Conservation (phyloP, 768 basidiomycete species). For the Boletus sensibilis region DNA sequence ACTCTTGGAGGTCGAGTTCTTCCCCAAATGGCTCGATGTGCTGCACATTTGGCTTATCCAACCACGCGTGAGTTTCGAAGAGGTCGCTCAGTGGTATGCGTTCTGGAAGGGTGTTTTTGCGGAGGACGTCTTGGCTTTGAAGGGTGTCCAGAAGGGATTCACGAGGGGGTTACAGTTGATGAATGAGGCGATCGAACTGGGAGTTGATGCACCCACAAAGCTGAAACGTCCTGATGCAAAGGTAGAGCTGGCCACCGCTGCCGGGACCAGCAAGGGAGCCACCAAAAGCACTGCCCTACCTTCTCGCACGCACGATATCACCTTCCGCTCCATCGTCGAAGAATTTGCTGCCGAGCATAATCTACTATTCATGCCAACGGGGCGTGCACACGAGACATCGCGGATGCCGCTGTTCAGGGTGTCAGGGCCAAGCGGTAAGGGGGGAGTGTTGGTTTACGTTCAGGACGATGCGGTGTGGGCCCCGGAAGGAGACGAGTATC, state of each 20-base stretch:
- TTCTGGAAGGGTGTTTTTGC: conserved; percentile 86
- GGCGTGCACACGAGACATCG: conserved; percentile 78
- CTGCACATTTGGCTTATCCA: conserved; percentile 93
- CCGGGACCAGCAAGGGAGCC: conserved; percentile 29
- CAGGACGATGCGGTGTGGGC: conserved; percentile 95
- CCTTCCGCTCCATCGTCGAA: conserved; percentile 91
- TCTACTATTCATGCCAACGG: conserved; percentile 85
- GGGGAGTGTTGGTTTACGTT: conserved; percentile 87
- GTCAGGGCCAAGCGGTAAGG: conserved; percentile 78
- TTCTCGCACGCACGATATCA: conserved; percentile 73
- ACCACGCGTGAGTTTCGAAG: conserved; percentile 82
- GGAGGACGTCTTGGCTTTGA: conserved; percentile 61
- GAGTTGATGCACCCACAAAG: conserved; percentile 67
- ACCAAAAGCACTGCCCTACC: conserved; percentile 40
- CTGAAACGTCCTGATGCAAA: conserved; percentile 67
- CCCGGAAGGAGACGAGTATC: conserved; percentile 59
- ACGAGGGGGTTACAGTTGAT: conserved; percentile 88
- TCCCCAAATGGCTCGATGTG: conserved; percentile 94
- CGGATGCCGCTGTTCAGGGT: conserved; percentile 90
- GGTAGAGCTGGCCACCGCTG: conserved; percentile 40
- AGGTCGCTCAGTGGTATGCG: conserved; percentile 91
- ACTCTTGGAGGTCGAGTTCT: conserved; percentile 88
- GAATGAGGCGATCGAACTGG: conserved; percentile 90
- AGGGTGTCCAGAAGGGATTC: conserved; percentile 75
- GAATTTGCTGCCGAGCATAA: conserved; percentile 84